A percentile compares a stretch with the other conserved stretches of the same genome.
phyloP scores from a whole-genome alignment of 176 grass and related monocot species.

The Olyra latifolia region DNA sequence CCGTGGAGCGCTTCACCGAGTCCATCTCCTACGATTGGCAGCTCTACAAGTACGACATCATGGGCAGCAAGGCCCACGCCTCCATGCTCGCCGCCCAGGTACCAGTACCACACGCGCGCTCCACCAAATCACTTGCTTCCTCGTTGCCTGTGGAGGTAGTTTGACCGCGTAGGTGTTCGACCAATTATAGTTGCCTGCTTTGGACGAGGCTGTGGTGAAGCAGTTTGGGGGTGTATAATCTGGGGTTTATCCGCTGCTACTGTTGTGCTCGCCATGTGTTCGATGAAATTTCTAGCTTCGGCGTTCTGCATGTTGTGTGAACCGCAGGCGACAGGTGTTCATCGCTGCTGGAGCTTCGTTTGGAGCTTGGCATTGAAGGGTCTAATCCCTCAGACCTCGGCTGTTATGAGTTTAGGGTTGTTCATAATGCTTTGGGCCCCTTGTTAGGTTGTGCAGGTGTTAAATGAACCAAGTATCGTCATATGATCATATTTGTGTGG shows the following conservation, averaged over 20 bases:
- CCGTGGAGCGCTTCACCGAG: constrained; percentile 79
- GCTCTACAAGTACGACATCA: constrained; percentile 97
- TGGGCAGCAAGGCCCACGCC: constrained; percentile 93
- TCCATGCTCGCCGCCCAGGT: constrained; percentile 89
- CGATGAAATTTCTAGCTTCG: constrained; percentile 31
- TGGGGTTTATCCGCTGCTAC: neutral
- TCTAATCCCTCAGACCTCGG: neutral
- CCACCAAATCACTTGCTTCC: neutral
- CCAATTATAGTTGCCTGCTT: neutral
- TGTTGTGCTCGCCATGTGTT: constrained; percentile 25
- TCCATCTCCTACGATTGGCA: constrained; percentile 88
- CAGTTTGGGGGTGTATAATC: neutral
- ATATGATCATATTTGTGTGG: neutral
- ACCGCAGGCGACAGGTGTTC: neutral
- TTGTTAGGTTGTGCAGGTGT: neutral
- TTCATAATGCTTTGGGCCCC: neutral
- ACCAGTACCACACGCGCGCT: constrained; percentile 25
- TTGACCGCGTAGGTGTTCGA: neutral
- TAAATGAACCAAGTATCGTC: neutral
- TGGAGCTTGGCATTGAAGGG: neutral
- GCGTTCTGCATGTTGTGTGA: neutral
- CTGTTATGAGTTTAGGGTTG: neutral
- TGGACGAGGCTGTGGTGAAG: neutral
- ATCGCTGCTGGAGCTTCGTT: neutral
- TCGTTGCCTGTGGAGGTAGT: neutral